A percentile compares a stretch with the other conserved stretches of the same genome.
phyloP scores from a whole-genome alignment of 2,329 filamentous ascomycete genomes.

The Exophiala aquamarina region DNA sequence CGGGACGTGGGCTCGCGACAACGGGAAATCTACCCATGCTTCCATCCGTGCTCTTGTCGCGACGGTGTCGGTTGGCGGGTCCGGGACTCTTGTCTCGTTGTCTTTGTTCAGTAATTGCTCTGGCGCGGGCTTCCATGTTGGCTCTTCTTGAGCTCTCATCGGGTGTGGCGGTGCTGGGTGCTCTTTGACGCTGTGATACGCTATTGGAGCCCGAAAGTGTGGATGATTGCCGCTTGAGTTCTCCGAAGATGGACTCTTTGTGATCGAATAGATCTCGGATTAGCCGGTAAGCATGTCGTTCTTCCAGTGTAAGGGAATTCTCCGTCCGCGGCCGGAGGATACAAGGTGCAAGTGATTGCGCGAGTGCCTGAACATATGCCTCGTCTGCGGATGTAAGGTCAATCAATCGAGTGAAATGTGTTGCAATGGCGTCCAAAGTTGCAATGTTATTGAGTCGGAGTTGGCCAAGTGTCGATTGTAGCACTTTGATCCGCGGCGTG shows the following conservation, averaged over 20 bases:
- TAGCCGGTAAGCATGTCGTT: slow-evolving; percentile 87
- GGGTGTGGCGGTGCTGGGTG: slow-evolving; percentile 63
- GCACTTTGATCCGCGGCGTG: slow-evolving; percentile 69
- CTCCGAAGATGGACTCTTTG: slow-evolving; percentile 93
- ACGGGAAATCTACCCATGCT: slow-evolving; percentile 58
- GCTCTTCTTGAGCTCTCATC: slow-evolving; percentile 94
- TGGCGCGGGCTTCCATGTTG: slow-evolving; percentile 89
- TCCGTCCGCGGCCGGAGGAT: slow-evolving; percentile 84
- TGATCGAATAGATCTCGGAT: slow-evolving; percentile 89
- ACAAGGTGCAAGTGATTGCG: slow-evolving; percentile 75
- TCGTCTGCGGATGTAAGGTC: slow-evolving; percentile 96
- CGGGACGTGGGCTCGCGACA: slow-evolving; percentile 79
- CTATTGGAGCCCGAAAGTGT: slow-evolving; percentile 23
- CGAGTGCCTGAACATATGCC: slow-evolving; percentile 72
- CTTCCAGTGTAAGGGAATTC: slow-evolving; percentile 89
- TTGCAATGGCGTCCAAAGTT: slow-evolving; percentile 96
- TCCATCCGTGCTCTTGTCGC: slow-evolving; percentile 72
- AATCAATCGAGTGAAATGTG: slow-evolving; percentile 94
- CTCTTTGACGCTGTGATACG: slow-evolving; percentile 50
- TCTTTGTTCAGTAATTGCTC: slow-evolving; percentile 71
- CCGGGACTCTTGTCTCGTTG: slow-evolving; percentile 72
- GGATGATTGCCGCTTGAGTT: slow-evolving; percentile 74
- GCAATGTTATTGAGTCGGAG: slow-evolving; percentile 95
- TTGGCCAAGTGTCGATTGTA: slow-evolving; percentile 94
- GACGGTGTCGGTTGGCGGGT: slow-evolving; percentile 60